These are phyloP conservation scores for Triticum monococcum DNA, from an alignment of 176 grass and related monocot genomes.

Conservation along the genomic window DNA sequence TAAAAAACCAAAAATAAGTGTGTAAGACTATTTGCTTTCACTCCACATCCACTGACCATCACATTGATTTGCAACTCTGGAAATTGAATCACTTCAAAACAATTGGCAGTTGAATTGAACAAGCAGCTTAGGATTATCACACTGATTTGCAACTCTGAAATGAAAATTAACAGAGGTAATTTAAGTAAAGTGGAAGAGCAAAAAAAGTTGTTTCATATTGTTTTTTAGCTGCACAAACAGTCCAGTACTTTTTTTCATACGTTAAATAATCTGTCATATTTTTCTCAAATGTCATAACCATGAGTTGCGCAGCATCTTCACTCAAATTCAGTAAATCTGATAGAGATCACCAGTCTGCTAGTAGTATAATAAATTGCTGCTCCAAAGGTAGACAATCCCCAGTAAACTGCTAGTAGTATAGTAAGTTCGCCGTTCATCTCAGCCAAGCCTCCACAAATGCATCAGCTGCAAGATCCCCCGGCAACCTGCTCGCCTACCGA, in stretches of 20 bases:
- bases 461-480: neutral
- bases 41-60: neutral
- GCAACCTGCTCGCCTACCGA: neutral
- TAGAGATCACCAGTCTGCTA: neutral
- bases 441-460: neutral
- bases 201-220: neutral
- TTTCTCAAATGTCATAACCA: neutral
- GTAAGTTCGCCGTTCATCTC: neutral
- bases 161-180: neutral
- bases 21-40: neutral
- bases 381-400: neutral
- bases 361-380: neutral
- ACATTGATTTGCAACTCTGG: too few relatives aligned
- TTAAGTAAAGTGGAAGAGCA: neutral
- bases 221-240: neutral
- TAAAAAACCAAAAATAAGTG: neutral
- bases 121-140: neutral
- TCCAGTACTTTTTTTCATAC: neutral
- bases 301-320: neutral
- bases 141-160: neutral
- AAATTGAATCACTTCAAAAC: neutral
- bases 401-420: neutral
- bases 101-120: neutral
- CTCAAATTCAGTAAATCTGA: neutral
- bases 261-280: neutral